phyloP scores from a whole-genome alignment of 2,329 filamentous ascomycete genomes.

The Alternaria longipes region DNA sequence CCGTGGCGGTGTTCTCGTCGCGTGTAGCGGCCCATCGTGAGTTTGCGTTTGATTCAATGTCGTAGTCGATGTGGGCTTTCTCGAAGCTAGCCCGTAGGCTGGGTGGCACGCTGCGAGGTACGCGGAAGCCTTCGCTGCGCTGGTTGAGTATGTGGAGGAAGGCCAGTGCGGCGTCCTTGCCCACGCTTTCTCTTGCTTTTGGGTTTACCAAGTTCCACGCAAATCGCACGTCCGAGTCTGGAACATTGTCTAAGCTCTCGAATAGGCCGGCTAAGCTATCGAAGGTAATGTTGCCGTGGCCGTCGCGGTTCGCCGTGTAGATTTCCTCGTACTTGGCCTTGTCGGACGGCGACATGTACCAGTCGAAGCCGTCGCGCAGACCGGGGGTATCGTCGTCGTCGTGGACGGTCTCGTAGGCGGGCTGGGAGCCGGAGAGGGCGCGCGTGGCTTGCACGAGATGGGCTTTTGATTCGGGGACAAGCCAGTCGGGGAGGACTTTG shows the following conservation, averaged over 20 bases:
- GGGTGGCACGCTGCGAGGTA: conserved; percentile 89
- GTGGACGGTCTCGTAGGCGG: conserved; percentile 85
- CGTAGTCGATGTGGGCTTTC: conserved; percentile 95
- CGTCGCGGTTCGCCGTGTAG: conserved; percentile 89
- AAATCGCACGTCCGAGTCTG: conserved; percentile 81
- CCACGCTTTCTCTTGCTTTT: conserved; percentile 80
- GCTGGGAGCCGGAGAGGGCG: conserved; percentile 75
- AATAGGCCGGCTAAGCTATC: conserved; percentile 83
- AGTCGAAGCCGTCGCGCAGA: conserved; percentile 96
- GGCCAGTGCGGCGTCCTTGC: conserved; percentile 92
- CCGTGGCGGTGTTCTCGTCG: conserved; percentile 82
- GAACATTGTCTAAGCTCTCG: conserved; percentile 71
- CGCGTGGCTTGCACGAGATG: conserved; percentile 54
- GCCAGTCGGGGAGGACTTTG: conserved; percentile 86
- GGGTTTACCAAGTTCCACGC: conserved; percentile 99
- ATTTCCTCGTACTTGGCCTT: conserved; percentile 97
- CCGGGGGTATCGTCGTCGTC: conserved; percentile 80
- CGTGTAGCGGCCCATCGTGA: conserved; percentile 82
- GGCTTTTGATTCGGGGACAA: conserved; percentile 82
- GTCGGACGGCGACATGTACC: conserved; percentile 96
- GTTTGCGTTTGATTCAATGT: conserved; percentile 79
- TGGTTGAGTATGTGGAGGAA: conserved; percentile 98
- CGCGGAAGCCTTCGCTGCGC: conserved; percentile 92
- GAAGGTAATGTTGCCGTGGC: conserved; percentile 80
- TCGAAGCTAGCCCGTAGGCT: conserved; percentile 93